These are phyloP conservation scores for Prunus fruticosa DNA, from an alignment of 306 rosid genomes.

Conservation along the genomic window DNA sequence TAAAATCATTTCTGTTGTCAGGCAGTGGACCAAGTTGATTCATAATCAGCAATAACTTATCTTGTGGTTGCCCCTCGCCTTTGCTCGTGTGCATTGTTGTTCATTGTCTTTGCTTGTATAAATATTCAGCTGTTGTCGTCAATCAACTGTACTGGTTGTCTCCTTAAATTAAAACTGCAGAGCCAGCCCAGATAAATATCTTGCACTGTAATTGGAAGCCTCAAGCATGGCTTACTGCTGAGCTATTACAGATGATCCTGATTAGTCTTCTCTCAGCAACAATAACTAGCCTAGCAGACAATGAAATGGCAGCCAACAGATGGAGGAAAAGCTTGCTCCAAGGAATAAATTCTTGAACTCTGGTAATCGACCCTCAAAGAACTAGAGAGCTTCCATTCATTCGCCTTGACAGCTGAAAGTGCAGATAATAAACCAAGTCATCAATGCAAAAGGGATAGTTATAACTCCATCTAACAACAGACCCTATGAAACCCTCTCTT, in stretches of 20 bases:
- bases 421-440: background rate
- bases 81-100: background rate
- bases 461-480: constrained; percentile 10
- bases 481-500: constrained; percentile 39
- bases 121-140: background rate
- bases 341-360: constrained; percentile 12
- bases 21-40: constrained; percentile 7
- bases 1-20: background rate
- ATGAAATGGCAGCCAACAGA: background rate
- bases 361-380: constrained; percentile 10
- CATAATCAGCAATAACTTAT: background rate
- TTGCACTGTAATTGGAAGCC: background rate
- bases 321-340: background rate
- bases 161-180: constrained; percentile 6
- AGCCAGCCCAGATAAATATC: constrained; percentile 3
- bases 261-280: background rate
- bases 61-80: background rate
- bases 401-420: background rate
- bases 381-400: constrained; percentile 16
- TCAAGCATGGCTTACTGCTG: constrained; percentile 1
- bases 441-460: constrained; percentile 10
- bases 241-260: background rate
- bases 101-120: background rate
- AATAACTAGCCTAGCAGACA: constrained; percentile 13
- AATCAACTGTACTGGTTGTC: background rate